Percentiles rank a stretch among this genome's conserved stretches.
Evolutionary conservation across 495 filamentous ascomycete genomes (phyloP).

Genomic region (Tetracladium setigerum): DNA sequence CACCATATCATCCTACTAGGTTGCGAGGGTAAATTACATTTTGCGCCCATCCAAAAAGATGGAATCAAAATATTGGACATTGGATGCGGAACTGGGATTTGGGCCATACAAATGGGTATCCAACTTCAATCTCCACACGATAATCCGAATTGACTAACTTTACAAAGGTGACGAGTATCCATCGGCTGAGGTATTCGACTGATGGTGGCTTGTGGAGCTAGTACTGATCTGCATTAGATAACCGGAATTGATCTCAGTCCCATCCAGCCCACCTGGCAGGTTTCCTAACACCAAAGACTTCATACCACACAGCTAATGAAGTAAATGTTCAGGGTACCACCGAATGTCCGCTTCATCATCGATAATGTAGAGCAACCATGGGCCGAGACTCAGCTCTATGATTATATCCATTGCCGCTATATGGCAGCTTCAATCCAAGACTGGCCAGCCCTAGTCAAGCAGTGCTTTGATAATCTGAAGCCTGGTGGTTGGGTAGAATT

Average conservation of each 20-base stretch:
- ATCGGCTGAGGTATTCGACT: no score
- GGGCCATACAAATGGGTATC: conserved; percentile 50
- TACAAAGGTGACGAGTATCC: no score
- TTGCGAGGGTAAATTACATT: conserved; percentile 36
- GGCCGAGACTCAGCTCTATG: conserved; percentile 40
- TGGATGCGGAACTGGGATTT: conserved; percentile 49
- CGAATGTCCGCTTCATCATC: conserved; percentile 57
- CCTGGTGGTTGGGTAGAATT: conserved; percentile 57
- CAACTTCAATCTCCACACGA: no score
- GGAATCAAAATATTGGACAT: conserved; percentile 44
- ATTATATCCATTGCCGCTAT: conserved; percentile 56
- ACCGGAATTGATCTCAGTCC: conserved; percentile 39
- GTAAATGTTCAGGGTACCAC: no score
- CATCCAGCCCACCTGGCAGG: conserved; percentile 30
- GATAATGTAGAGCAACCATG: conserved; percentile 55
- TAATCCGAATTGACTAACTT: no score
- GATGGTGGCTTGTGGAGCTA: no score
- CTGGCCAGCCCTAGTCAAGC: conserved; percentile 45
- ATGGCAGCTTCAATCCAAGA: conserved; percentile 51
- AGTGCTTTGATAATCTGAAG: conserved; percentile 40
- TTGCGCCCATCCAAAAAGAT: conserved; percentile 27
- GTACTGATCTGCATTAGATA: no score
- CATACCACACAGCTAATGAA: no score
- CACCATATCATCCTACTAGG: conserved; percentile 44
- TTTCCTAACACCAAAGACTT: no score